These are phyloP conservation scores for Tuber indicum DNA, from an alignment of 495 filamentous ascomycete species.

Conservation along the genomic window DNA sequence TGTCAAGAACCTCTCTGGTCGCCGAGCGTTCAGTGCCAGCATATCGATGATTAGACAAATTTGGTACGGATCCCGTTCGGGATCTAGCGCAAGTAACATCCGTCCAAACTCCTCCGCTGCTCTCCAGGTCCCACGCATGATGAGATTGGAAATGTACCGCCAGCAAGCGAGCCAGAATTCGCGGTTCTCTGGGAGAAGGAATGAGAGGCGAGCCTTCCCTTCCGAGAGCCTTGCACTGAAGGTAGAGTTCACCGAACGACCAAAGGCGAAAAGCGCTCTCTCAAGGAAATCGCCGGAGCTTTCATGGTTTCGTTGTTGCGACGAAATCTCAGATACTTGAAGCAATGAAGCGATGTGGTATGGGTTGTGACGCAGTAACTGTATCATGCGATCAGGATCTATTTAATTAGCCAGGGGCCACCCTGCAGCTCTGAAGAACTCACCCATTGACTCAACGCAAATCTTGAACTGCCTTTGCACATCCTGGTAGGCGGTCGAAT, in stretches of 20 bases:
- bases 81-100: constrained; percentile 67
- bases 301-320: constrained; percentile 79
- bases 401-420: constrained; percentile 1
- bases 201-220: constrained; percentile 74
- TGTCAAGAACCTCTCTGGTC: constrained; percentile 68
- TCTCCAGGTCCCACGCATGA: constrained; percentile 85
- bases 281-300: constrained; percentile 83
- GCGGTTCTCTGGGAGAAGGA: constrained; percentile 71
- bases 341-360: constrained; percentile 92
- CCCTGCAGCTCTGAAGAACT: constrained; percentile 9
- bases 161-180: constrained; percentile 89
- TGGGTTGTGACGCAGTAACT: constrained; percentile 62
- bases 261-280: constrained; percentile 86
- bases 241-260: constrained; percentile 70
- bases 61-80: constrained; percentile 72
- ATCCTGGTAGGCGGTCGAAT: constrained; percentile 67
- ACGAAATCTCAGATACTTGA: constrained; percentile 85
- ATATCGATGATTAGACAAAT: constrained; percentile 73
- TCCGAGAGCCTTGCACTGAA: constrained; percentile 68
- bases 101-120: constrained; percentile 93
- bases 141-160: constrained; percentile 74
- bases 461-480: constrained; percentile 69
- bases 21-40: constrained; percentile 69
- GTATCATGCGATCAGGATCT: constrained; percentile 50
- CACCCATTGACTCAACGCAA: constrained; percentile 57